A percentile compares a stretch with the other conserved stretches of the same genome.
Conservation (phyloP, 2,329 filamentous ascomycete species). For the Diaporthe sp. region DNA sequence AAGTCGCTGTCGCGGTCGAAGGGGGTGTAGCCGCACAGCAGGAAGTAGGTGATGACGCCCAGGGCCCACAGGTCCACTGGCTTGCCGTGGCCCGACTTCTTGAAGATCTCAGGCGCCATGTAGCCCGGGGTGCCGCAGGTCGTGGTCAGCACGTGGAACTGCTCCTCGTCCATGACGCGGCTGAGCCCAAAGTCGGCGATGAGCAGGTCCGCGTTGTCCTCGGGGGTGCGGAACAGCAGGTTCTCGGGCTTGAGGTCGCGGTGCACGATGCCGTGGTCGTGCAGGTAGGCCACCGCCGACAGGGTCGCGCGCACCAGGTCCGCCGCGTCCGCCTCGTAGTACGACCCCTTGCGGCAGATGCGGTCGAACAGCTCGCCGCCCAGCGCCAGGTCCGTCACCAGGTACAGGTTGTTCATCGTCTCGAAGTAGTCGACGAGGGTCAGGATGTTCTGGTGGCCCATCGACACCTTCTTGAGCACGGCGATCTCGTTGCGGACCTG, state of each 20-base stretch:
- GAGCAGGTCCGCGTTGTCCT: slow-evolving; percentile 95
- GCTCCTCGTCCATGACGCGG: slow-evolving; percentile 98
- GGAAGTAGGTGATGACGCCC: slow-evolving; percentile 98
- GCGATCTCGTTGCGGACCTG: slow-evolving; percentile 98
- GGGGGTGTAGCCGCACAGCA: slow-evolving; percentile 96
- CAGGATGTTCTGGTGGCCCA: slow-evolving; percentile 98
- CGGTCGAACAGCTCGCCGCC: slow-evolving; percentile 98
- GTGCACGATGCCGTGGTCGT: slow-evolving; percentile 98
- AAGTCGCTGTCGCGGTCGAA: slow-evolving; percentile 98
- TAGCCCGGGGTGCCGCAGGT: slow-evolving; percentile 98
- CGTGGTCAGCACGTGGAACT: slow-evolving; percentile 96
- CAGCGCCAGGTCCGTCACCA: slow-evolving; percentile 95
- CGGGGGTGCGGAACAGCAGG: slow-evolving; percentile 93
- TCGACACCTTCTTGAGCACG: slow-evolving; percentile 96
- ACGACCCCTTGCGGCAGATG: slow-evolving; percentile 97
- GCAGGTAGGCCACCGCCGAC: slow-evolving; percentile 97
- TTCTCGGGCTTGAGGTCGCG: slow-evolving; percentile 98
- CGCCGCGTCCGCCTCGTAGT: slow-evolving; percentile 97
- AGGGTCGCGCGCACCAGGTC: slow-evolving; percentile 94
- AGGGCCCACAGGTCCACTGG: slow-evolving; percentile 99
- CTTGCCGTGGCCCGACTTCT: slow-evolving; percentile 97
- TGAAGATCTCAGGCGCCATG: slow-evolving; percentile 99
- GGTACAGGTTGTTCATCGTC: slow-evolving; percentile 99
- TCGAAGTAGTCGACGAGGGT: slow-evolving; percentile 99
- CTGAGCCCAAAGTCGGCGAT: slow-evolving; percentile 98